Evolutionary conservation across 2,329 filamentous ascomycete genomes (phyloP).

Genomic region (Bipolaris oryzae): DNA sequence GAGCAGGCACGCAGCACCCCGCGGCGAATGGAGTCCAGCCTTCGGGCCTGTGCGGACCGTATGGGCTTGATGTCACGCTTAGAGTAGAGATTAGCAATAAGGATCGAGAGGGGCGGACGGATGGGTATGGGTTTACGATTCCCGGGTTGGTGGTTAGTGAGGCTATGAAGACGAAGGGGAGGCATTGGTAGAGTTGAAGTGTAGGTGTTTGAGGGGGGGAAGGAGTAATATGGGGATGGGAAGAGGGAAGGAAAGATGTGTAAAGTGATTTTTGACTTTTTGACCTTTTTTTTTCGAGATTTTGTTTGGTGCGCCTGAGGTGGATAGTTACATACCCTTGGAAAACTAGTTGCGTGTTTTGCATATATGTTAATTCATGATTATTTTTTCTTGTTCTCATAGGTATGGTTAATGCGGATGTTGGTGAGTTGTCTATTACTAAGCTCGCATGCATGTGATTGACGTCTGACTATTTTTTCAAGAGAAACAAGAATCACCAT

Average conservation of each 20-base stretch:
- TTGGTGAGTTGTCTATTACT: no score
- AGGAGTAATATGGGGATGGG: neutral
- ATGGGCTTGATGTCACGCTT: conserved; percentile 56
- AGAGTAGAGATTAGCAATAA: conserved; percentile 55
- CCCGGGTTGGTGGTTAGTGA: conserved; percentile 48
- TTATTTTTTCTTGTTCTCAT: neutral
- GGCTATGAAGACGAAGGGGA: conserved; percentile 21
- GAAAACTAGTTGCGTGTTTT: neutral
- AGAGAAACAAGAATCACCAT: no score
- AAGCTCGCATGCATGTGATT: no score
- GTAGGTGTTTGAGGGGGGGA: no score
- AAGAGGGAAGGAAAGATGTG: no score
- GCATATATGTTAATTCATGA: neutral
- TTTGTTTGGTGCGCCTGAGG: neutral
- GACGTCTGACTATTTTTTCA: no score
- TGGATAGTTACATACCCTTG: neutral
- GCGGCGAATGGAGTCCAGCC: conserved; percentile 62
- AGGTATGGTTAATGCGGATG: neutral
- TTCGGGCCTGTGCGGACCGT: conserved; percentile 52
- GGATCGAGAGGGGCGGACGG: conserved; percentile 53
- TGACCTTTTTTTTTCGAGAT: neutral
- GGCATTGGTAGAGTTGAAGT: conserved; percentile 27
- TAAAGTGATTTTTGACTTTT: neutral
- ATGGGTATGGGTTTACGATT: conserved; percentile 58
- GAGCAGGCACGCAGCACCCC: conserved; percentile 77